Percentiles rank a stretch among this genome's conserved stretches.
Evolutionary conservation across 169 alveolate genomes (phyloP).

Genomic region (Plasmodium fragile): DNA sequence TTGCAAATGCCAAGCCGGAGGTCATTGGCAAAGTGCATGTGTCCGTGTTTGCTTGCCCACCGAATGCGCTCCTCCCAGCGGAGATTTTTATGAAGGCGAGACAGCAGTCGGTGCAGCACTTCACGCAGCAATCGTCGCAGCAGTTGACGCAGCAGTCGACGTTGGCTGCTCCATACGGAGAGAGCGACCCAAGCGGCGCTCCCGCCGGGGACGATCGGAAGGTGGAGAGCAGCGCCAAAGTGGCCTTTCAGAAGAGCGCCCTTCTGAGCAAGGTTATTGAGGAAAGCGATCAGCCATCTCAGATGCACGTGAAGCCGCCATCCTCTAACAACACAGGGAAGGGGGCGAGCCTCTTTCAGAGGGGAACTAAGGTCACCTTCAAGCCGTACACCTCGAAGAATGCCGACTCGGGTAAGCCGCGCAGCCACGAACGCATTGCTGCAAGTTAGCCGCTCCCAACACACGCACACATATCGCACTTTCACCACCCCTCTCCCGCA

Average conservation of each 20-base stretch:
- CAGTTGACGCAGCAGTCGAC: background rate
- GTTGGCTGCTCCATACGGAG: background rate
- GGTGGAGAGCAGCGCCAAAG: background rate
- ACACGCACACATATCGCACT: background rate
- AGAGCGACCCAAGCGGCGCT: background rate
- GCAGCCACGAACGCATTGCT: background rate
- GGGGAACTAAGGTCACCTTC: constrained; percentile 49
- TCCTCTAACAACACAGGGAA: background rate
- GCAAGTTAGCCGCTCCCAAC: background rate
- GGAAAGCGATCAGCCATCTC: background rate
- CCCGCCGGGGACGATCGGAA: background rate
- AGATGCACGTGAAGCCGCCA: background rate
- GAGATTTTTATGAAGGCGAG: constrained; percentile 79
- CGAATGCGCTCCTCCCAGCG: constrained; percentile 87
- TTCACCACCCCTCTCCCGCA: background rate
- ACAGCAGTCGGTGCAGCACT: background rate
- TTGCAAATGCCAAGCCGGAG: constrained; percentile 63
- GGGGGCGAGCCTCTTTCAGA: background rate
- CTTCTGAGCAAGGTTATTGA: background rate
- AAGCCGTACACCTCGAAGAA: constrained; percentile 37
- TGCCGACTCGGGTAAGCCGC: background rate
- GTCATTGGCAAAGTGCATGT: constrained; percentile 83
- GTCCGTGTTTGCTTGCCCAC: constrained; percentile 83
- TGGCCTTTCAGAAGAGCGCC: background rate
- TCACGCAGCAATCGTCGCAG: too few species aligned